Evolutionary conservation across 306 rosid species (phyloP), one percentile per base, ranked within the genome.

Genomic region (Prunus padus): DNA sequence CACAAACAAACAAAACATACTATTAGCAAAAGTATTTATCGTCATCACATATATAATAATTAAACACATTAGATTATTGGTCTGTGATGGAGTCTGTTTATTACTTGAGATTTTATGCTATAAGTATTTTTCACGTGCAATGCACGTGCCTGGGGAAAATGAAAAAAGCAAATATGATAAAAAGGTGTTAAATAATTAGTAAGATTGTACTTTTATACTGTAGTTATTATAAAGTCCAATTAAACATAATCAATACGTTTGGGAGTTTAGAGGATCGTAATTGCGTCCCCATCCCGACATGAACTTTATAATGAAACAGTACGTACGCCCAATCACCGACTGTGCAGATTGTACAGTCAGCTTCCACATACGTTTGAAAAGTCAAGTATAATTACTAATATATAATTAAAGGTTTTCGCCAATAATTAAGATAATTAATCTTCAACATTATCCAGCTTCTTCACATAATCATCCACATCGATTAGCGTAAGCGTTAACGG

Each of bases 351-450:
- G 5, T 19, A 51, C 63, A 50, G 49, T n/a, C 0, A 8, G 10
- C 4, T n/a, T 33, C 31, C 47, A 50, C 11, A 26, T 22, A 62
- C 31, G 65, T 76, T 61, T 83, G 73, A 83, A 82, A 86, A 85
- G 93, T 90, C 90, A 82, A 71, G 74, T 76, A 77, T 79, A 80
- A 75, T 78, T 85, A 82, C 84, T 56, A 37, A 57, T 55, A 55
- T 5, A 5, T 20, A 55, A 11, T 10, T 1, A 1, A 26, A 26
- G n/a, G 28, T 16, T 26, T 25, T 60, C 65, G 13, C n/a, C n/a
- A 12, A 25, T 26, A 25, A 60, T 60, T 26, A 22, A 22, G 30
- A 22, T 56, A 20, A 37, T 37, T 56, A 55, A 20, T 55, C 14
- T 55, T 55, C 25, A 55, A 20, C 12, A 55, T 55, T 47, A 47